Evolutionary conservation across 2,329 filamentous ascomycete genomes (phyloP), one percentile per base, ranked within the genome.

Genomic region (Aspergillus amoenus): DNA sequence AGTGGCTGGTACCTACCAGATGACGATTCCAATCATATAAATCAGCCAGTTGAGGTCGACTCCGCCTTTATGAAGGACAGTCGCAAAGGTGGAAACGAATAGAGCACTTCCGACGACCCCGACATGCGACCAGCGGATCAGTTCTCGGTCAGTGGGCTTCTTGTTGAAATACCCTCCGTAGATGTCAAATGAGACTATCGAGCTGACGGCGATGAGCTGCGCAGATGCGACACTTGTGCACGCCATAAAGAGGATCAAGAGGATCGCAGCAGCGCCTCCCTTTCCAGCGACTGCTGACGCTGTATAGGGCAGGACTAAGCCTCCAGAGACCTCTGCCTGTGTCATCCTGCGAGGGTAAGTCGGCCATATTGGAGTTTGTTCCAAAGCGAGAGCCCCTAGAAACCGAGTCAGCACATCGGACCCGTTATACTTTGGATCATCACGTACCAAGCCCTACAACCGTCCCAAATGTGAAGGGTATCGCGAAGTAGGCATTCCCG

Each of bases 131-230:
- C 78, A 80, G 0, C 74, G 73, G 40, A 83, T 82, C 0, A 81
- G 72, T 15, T 81, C 74, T 0, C 67, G 63, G 39, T 82, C 78
- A 0, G 72, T 78, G 0, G 81, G 78, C 0, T 58, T 57, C 0
- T 71, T 72, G 53, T 80, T 79, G 58, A 79, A 67, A 60, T 82
- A 82, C 5, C 75, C 76, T 0, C 79, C 73, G 63, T 82, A 82
- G 11, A 82, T 78, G 52, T 83, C 80, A 49, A 82, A 83, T 24
- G 76, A 79, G 41, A 82, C 75, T 46, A 82, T 79, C 0, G 79
- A 81, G 0, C 77, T 79, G 0, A 81, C 79, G 0, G 80, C 79
- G 48, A 83, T 81, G 12, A 82, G 73, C 48, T 82, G 79, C 0
- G 80, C 79, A 0, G 77, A 80, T 3, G 80, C 74, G 0, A 79